phyloP scores from a whole-genome alignment of 805 yeast genomes.

The Lipomyces starkeyi region DNA sequence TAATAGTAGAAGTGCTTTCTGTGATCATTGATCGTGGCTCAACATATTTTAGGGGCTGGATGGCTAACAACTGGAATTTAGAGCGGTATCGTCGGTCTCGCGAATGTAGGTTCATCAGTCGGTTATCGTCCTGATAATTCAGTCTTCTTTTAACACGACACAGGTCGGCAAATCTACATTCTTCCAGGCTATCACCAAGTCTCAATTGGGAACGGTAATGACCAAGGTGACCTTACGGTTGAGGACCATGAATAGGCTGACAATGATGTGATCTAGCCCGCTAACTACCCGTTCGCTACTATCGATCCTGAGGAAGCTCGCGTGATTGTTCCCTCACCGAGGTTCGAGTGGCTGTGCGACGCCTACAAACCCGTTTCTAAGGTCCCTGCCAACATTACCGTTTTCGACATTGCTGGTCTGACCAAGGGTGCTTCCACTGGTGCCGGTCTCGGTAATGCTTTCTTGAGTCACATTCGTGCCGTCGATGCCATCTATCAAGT shows the following conservation, averaged over 20 bases:
- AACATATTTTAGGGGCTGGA: not conserved
- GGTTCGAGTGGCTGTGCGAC: constrained; percentile 76
- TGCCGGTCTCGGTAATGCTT: constrained; percentile 97
- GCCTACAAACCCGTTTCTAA: constrained; percentile 71
- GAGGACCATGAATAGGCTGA: constrained; percentile 9
- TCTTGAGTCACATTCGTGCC: constrained; percentile 93
- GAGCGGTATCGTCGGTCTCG: constrained; percentile 93
- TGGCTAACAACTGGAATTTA: constrained; percentile 10
- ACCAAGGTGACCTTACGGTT: not conserved
- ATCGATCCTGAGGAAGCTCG: constrained; percentile 98
- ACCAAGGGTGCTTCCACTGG: constrained; percentile 79
- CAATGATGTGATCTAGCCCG: constrained; percentile 60
- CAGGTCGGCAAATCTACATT: constrained; percentile 93
- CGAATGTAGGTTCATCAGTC: constrained; percentile 51
- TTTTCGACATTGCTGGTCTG: constrained; percentile 97
- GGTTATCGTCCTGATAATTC: not conserved
- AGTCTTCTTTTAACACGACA: not conserved
- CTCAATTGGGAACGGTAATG: constrained; percentile 73
- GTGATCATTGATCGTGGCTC: not conserved
- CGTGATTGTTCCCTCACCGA: constrained; percentile 88
- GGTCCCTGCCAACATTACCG: constrained; percentile 90
- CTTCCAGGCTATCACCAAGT: constrained; percentile 94
- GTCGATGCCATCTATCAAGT: constrained; percentile 98
- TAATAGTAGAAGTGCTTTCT: not conserved
- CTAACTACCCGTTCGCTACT: constrained; percentile 97